phyloP scores from a whole-genome alignment of 2,329 filamentous ascomycete genomes.

The Ophiostoma sp. region DNA sequence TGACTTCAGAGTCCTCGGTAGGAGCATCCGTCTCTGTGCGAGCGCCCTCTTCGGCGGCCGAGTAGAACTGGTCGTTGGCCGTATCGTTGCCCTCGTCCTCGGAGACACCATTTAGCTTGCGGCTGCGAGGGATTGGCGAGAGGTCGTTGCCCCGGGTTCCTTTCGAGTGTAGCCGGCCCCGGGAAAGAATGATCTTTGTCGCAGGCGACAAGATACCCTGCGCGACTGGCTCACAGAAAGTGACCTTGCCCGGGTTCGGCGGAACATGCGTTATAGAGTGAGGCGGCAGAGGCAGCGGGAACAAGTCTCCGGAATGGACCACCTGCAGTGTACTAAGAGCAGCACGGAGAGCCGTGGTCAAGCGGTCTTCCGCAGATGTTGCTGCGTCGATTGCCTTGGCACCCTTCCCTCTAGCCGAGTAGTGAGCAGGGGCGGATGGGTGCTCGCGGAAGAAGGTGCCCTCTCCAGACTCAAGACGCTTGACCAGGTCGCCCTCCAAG shows the following conservation, averaged over 20 bases:
- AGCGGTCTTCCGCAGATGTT: slow-evolving; percentile 45
- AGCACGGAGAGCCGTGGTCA: slow-evolving; percentile 64
- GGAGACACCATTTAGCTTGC: slow-evolving; percentile 52
- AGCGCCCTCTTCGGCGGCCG: slow-evolving; percentile 74
- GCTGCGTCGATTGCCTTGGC: slow-evolving; percentile 15
- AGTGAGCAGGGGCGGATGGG: slow-evolving; percentile 33
- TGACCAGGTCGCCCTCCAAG: slow-evolving; percentile 73
- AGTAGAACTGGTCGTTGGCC: slow-evolving; percentile 86
- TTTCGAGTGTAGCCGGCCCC: slow-evolving; percentile 52
- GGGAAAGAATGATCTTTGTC: slow-evolving; percentile 79
- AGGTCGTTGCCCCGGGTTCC: slow-evolving; percentile 32
- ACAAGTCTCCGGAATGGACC: slow-evolving; percentile 77
- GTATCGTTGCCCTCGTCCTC: slow-evolving; percentile 68
- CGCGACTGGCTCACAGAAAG: slow-evolving; percentile 88
- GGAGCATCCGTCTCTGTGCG: slow-evolving; percentile 55
- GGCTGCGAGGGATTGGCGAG: slow-evolving; percentile 43
- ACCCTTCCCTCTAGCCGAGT: background rate
- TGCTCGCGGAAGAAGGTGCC: slow-evolving; percentile 70
- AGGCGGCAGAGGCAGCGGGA: slow-evolving; percentile 68
- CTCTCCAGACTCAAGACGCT: slow-evolving; percentile 75
- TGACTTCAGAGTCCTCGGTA: slow-evolving; percentile 32
- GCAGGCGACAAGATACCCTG: slow-evolving; percentile 72
- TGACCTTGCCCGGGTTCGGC: slow-evolving; percentile 77
- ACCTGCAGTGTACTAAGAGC: slow-evolving; percentile 68
- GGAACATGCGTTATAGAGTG: slow-evolving; percentile 84